Conservation (phyloP, 768 basidiomycete species). For the Gymnopilus junonius region DNA sequence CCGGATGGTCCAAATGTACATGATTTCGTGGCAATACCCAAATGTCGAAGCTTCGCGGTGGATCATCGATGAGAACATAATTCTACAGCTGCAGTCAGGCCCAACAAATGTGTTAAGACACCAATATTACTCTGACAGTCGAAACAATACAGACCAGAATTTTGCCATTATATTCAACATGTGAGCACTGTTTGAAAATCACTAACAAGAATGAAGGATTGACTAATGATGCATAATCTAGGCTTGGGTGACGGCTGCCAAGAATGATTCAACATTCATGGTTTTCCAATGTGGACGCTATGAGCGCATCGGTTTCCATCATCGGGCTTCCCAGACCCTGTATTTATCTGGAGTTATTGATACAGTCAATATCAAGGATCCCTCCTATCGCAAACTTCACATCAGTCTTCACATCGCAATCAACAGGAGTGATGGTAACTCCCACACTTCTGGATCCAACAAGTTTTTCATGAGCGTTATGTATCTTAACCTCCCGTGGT, state of each 20-base stretch:
- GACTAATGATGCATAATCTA: no score
- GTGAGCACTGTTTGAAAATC: no score
- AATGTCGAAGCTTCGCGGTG: neutral
- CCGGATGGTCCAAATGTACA: neutral
- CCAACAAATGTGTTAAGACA: neutral
- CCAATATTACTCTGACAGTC: neutral
- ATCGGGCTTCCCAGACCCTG: no score
- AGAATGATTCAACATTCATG: conserved; percentile 7
- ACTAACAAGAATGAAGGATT: no score
- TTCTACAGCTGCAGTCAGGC: neutral
- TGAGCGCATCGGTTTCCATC: no score
- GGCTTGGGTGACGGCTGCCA: conserved; percentile 8
- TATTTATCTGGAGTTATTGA: no score
- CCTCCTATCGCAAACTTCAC: conserved; percentile 14
- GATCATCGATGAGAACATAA: no score
- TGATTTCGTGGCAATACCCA: neutral
- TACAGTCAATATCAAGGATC: no score
- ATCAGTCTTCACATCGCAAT: conserved; percentile 13
- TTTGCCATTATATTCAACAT: neutral
- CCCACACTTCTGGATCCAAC: no score
- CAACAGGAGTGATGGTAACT: no score
- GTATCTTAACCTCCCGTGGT: neutral
- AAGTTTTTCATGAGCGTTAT: no score
- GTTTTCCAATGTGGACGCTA: conserved; percentile 9
- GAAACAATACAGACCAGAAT: neutral